A percentile compares a stretch with the other conserved stretches of the same genome.
phyloP scores from a whole-genome alignment of 1,284 basidiomycete species.

The Rhodotorula sp. region DNA sequence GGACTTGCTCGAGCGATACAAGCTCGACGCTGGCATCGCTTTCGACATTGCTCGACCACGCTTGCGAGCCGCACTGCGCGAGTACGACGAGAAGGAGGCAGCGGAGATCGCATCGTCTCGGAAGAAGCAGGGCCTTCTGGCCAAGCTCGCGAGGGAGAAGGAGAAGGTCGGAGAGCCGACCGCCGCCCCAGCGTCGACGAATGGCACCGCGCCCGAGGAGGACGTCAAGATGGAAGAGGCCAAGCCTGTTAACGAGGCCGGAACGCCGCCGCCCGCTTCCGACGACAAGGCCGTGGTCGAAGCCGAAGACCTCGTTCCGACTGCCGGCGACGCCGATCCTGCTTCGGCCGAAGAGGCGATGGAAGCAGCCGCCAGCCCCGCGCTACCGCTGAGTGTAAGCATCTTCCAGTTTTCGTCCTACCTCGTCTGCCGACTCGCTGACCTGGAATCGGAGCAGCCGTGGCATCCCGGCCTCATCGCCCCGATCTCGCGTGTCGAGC shows the following conservation, averaged over 20 bases:
- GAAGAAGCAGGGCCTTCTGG: constrained; percentile 45
- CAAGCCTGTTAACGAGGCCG: constrained; percentile 15
- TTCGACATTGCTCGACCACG: constrained; percentile 89
- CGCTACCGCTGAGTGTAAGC: background rate
- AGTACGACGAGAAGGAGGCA: constrained; percentile 30
- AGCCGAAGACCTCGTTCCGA: background rate
- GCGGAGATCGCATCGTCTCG: constrained; percentile 16
- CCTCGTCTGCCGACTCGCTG: background rate
- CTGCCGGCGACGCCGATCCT: background rate
- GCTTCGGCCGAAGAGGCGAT: too few relatives aligned
- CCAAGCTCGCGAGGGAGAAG: constrained; percentile 52
- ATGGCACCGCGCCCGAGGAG: constrained; percentile 54
- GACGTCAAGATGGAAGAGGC: constrained; percentile 21
- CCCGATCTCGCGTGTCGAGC: constrained; percentile 67
- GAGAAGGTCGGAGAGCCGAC: constrained; percentile 5
- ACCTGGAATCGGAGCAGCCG: constrained; percentile 48
- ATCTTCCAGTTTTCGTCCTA: background rate
- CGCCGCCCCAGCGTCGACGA: constrained; percentile 42
- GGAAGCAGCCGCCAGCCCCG: background rate
- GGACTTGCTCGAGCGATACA: constrained; percentile 69
- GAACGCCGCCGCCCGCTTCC: constrained; percentile 14
- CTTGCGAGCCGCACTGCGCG: constrained; percentile 59
- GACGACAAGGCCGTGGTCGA: background rate
- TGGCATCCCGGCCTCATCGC: constrained; percentile 70
- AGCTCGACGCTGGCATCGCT: constrained; percentile 74